Evolutionary conservation across 2,329 filamentous ascomycete genomes (phyloP).

Genomic region (Trichophyton mentagrophytes): DNA sequence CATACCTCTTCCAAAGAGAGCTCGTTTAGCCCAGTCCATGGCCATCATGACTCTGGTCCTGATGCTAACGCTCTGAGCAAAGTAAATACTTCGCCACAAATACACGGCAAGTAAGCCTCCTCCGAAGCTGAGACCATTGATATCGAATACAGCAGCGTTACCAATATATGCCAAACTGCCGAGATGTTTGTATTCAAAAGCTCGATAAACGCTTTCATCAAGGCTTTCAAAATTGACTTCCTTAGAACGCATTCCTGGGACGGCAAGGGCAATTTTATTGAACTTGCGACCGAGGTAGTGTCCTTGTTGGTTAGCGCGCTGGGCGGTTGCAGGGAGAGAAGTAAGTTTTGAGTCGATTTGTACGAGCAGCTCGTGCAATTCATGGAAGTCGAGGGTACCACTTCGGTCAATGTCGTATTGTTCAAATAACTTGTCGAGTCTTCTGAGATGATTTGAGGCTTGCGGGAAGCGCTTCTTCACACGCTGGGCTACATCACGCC

Average conservation of each 20-base stretch:
- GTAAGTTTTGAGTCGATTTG: conserved; percentile 95
- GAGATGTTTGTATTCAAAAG: conserved; percentile 87
- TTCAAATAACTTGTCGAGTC: conserved; percentile 80
- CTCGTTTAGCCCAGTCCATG: conserved; percentile 98
- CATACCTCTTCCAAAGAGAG: conserved; percentile 84
- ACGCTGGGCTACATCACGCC: conserved; percentile 68
- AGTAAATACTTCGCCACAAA: conserved; percentile 91
- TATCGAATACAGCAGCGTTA: conserved; percentile 90
- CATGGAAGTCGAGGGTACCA: conserved; percentile 86
- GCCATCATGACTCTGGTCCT: conserved; percentile 76
- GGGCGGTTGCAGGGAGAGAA: conserved; percentile 84
- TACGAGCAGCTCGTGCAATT: conserved; percentile 72
- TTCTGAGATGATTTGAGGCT: conserved; percentile 70
- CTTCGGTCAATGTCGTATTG: conserved; percentile 88
- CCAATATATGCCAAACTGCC: conserved; percentile 90
- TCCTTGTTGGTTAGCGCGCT: conserved; percentile 92
- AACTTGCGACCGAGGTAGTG: conserved; percentile 86
- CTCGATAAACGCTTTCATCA: conserved; percentile 83
- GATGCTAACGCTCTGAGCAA: conserved; percentile 91
- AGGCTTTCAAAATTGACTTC: conserved; percentile 78
- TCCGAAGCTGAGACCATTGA: conserved; percentile 61
- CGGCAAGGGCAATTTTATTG: conserved; percentile 71
- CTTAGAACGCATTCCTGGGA: conserved; percentile 64
- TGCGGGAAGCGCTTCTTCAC: conserved; percentile 88
- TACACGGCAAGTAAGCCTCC: conserved; percentile 90